Conservation (phyloP, 1,139 yeast genomes). For the Blastobotrys proliferans region DNA sequence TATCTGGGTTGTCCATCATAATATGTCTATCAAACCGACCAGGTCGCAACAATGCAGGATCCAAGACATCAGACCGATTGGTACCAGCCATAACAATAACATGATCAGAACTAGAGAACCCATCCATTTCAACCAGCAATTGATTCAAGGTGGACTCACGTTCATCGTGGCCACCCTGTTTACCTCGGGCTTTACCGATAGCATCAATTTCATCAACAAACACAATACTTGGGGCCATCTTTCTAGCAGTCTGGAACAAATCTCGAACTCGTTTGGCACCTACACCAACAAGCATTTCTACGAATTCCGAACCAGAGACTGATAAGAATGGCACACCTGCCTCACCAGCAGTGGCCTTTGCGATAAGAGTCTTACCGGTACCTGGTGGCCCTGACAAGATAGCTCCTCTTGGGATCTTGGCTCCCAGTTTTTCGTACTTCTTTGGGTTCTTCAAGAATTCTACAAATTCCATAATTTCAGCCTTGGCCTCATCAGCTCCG, state of each 20-base stretch:
- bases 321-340: conserved; percentile 95
- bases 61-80: conserved; percentile 88
- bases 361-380: conserved; percentile 94
- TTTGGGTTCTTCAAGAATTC: conserved; percentile 86
- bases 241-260: conserved; percentile 85
- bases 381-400: conserved; percentile 97
- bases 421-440: conserved; percentile 87
- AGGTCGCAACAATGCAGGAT: conserved; percentile 89
- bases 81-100: conserved; percentile 97
- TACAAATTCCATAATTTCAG: conserved; percentile 96
- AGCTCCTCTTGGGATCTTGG: conserved; percentile 97
- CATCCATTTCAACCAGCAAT: conserved; percentile 96
- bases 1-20: conserved; percentile 85
- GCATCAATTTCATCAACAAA: conserved; percentile 98
- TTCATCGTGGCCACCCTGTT: conserved; percentile 89
- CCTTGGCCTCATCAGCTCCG: conserved; percentile 95
- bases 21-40: conserved; percentile 96
- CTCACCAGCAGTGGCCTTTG: conserved; percentile 98
- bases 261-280: conserved; percentile 98
- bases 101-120: conserved; percentile 83
- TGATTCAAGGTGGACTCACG: conserved; percentile 95
- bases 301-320: conserved; percentile 96
- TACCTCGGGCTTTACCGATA: conserved; percentile 88
- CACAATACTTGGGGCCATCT: conserved; percentile 88
- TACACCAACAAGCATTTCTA: conserved; percentile 99